A percentile compares a stretch with the other conserved stretches of the same genome.
These are phyloP conservation scores for Ichthyophthirius multifiliis DNA, from an alignment of 169 alveolate species.

Conservation along the genomic window DNA sequence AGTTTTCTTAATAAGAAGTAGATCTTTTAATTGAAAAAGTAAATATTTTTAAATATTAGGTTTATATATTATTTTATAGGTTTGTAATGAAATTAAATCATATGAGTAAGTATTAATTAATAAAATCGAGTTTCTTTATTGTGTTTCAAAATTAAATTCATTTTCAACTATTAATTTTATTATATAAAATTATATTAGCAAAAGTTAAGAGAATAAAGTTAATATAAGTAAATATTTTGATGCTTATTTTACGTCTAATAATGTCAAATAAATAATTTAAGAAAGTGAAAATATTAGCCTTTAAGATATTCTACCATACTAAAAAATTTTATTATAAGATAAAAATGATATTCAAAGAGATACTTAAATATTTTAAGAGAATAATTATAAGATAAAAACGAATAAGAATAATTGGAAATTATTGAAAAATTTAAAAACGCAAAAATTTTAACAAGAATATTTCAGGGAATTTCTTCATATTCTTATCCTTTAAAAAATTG, in stretches of 20 bases:
- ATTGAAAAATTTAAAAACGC: neutral
- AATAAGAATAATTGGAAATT: neutral
- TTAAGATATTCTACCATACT: neutral
- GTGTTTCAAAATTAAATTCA: neutral
- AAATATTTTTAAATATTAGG: neutral
- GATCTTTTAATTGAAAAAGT: neutral
- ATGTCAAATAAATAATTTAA: neutral
- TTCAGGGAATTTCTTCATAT: neutral
- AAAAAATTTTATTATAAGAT: neutral
- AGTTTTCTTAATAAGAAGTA: neutral
- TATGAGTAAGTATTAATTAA: neutral
- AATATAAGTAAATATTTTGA: slow-evolving; percentile 4
- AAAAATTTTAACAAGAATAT: neutral
- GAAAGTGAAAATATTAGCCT: neutral
- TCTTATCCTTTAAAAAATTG: neutral
- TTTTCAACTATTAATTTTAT: neutral
- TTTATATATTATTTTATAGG: neutral
- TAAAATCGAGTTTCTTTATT: slow-evolving; percentile 4
- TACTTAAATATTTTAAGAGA: neutral
- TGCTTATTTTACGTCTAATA: neutral
- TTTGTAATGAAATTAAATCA: neutral
- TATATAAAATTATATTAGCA: neutral
- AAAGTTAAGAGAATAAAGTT: neutral
- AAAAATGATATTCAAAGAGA: neutral
- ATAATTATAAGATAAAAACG: neutral